Evolutionary conservation across 192 early-diverging fungal species (phyloP).

Genomic region (Lunasporangiospora selenospora): DNA sequence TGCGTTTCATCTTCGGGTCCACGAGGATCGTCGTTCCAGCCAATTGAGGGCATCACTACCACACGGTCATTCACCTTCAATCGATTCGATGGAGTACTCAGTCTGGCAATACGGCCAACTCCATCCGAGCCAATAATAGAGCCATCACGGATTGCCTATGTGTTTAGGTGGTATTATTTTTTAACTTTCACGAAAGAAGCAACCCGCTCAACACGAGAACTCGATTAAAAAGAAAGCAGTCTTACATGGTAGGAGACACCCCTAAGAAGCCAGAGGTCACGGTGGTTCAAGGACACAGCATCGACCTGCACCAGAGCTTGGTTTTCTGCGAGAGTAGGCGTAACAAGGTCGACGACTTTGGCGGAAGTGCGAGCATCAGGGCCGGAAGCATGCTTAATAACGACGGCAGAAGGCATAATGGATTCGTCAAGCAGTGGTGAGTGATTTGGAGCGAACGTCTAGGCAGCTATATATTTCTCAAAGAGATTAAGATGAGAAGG

Average conservation of each 20-base stretch:
- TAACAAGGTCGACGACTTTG: conserved; percentile 18
- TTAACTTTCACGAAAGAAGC: too few species aligned
- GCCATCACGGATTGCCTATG: conserved; percentile 47
- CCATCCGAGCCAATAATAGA: conserved; percentile 61
- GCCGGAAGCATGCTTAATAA: too few species aligned
- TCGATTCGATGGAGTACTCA: conserved; percentile 9
- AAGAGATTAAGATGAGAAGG: too few species aligned
- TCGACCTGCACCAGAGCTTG: conserved; percentile 5
- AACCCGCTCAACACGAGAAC: too few species aligned
- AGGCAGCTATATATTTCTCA: too few species aligned
- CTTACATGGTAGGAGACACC: conserved; percentile 54
- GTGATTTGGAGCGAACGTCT: too few species aligned
- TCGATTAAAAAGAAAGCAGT: too few species aligned
- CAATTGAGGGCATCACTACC: conserved; percentile 53
- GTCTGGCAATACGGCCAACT: conserved; percentile 39
- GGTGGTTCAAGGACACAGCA: conserved; percentile 8
- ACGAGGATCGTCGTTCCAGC: conserved; percentile 55
- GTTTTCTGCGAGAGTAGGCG: conserved; percentile 8
- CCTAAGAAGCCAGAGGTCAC: conserved; percentile 28
- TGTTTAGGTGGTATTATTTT: too few species aligned
- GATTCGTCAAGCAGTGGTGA: too few species aligned
- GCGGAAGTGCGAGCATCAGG: too few species aligned
- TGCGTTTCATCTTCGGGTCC: conserved; percentile 58
- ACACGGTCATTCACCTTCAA: conserved; percentile 34
- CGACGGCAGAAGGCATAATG: too few species aligned